Evolutionary conservation across 441 rosid genomes (phyloP).

Genomic region (Melastoma candidum): DNA sequence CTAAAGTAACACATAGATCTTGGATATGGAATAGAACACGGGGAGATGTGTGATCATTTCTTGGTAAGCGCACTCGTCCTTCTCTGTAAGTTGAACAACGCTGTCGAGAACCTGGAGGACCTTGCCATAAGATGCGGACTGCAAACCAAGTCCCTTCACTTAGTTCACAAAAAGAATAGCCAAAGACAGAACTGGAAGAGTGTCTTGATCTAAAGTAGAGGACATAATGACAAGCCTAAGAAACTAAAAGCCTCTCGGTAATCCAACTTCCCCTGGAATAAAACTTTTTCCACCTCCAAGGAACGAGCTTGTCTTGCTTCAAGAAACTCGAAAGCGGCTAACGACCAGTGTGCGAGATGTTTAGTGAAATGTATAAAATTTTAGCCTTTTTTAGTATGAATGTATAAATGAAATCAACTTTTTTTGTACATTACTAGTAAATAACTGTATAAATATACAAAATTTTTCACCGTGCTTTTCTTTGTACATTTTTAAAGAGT

Average conservation of each 20-base stretch:
- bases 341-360: no score
- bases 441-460: no score
- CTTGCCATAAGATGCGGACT: constrained; percentile 84
- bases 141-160: constrained; percentile 17
- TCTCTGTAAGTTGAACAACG: constrained; percentile 88
- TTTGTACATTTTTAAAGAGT: no score
- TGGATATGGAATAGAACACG: constrained; percentile 26
- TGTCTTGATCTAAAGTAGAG: neutral
- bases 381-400: no score
- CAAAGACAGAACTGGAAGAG: no score
- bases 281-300: constrained; percentile 31
- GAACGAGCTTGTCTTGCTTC: constrained; percentile 39
- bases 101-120: constrained; percentile 99
- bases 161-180: neutral
- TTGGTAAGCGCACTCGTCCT: constrained; percentile 8
- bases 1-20: no score
- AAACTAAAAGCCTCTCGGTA: constrained; percentile 34
- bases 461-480: no score
- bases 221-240: constrained; percentile 27
- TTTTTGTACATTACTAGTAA: no score
- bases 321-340: no score
- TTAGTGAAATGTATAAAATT: no score
- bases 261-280: constrained; percentile 40
- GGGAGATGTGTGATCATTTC: no score
- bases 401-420: no score